These are phyloP conservation scores for Wallacemonas sp. DNA, from an alignment of 208 protist species.

Conservation along the genomic window DNA sequence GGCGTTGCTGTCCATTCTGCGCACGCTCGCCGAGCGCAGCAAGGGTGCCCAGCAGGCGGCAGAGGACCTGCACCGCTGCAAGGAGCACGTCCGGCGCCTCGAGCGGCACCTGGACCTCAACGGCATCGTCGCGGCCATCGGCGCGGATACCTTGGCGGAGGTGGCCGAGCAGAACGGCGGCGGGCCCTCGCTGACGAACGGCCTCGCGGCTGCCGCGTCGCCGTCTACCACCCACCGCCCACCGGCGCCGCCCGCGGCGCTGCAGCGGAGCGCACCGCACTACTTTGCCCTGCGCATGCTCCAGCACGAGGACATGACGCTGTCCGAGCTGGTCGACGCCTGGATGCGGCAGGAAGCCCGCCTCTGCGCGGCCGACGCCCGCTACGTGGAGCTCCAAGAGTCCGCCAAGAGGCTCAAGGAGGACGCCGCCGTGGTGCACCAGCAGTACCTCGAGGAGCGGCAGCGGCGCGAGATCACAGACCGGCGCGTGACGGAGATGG, in stretches of 20 bases:
- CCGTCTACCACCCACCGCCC: too few species aligned
- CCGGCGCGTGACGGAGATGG: conserved; percentile 73
- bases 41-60: conserved; percentile 39
- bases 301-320: conserved; percentile 71
- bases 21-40: conserved; percentile 51
- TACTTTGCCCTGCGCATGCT: conserved; percentile 78
- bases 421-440: conserved; percentile 67
- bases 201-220: too few species aligned
- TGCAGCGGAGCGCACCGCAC: conserved; percentile 45
- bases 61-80: conserved; percentile 38
- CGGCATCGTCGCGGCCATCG: conserved; percentile 48
- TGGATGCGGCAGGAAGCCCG: conserved; percentile 69
- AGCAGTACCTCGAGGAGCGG: conserved; percentile 73
- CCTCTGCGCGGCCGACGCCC: conserved; percentile 40
- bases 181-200: too few species aligned
- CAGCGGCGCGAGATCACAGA: conserved; percentile 75
- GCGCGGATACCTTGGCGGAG: too few species aligned
- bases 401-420: conserved; percentile 44
- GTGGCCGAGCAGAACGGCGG: too few species aligned
- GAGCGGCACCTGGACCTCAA: conserved; percentile 69
- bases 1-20: conserved; percentile 66
- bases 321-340: conserved; percentile 78
- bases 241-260: conserved; percentile 21
- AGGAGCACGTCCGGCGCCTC: conserved; percentile 64
- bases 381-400: conserved; percentile 36